A percentile compares a stretch with the other conserved stretches of the same genome.
Evolutionary conservation across 352 stramenopile species (phyloP).

Genomic region (Aphanomyces euteiches): DNA sequence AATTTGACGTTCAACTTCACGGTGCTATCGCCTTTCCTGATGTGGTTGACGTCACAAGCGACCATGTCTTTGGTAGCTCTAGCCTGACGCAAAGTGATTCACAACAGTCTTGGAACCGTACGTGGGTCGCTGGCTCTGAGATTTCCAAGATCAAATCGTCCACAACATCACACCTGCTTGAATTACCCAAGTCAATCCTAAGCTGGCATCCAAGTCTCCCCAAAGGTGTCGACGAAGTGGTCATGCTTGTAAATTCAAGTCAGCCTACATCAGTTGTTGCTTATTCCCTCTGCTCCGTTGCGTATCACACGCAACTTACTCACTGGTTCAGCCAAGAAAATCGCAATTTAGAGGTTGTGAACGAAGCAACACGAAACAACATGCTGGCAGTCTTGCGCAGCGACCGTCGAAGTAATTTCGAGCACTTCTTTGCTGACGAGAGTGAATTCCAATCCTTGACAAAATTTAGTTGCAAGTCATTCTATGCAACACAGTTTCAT

Average conservation of each 20-base stretch:
- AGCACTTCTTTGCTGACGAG: constrained; percentile 82
- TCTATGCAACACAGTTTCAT: constrained; percentile 88
- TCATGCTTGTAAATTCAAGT: constrained; percentile 70
- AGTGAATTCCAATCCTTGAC: constrained; percentile 78
- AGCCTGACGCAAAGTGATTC: constrained; percentile 10
- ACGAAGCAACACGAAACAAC: constrained; percentile 30
- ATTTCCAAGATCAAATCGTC: not conserved
- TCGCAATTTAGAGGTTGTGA: constrained; percentile 22
- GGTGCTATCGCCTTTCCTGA: not conserved
- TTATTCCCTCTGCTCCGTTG: constrained; percentile 79
- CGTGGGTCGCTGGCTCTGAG: constrained; percentile 22
- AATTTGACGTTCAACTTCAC: constrained; percentile 1
- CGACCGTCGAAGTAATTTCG: constrained; percentile 70
- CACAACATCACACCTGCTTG: constrained; percentile 52
- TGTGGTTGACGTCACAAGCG: not conserved
- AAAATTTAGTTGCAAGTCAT: constrained; percentile 84
- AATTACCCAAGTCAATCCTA: constrained; percentile 73
- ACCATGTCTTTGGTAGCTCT: not conserved
- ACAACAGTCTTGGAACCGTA: constrained; percentile 23
- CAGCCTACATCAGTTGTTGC: constrained; percentile 83
- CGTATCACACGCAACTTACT: constrained; percentile 73
- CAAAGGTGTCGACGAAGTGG: constrained; percentile 60
- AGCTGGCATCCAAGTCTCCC: constrained; percentile 77
- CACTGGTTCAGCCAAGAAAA: constrained; percentile 37
- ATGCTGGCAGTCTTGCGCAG: constrained; percentile 72